Conservation (phyloP, 139 green algal genomes). For the Micractinium conductrix region DNA sequence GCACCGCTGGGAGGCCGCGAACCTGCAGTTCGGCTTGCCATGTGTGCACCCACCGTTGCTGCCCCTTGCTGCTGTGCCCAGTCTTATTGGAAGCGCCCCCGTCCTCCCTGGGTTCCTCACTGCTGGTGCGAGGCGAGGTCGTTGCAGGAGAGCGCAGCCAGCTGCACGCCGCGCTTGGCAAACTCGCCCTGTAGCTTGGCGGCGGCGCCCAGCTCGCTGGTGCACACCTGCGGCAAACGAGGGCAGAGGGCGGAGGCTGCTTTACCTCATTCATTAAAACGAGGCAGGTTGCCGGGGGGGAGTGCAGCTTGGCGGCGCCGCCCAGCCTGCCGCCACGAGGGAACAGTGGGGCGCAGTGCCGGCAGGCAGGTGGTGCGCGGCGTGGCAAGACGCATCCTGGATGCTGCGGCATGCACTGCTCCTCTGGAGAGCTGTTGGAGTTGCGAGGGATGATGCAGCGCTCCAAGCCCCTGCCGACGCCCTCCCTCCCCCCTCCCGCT, state of each 20-base stretch:
- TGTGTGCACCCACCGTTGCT: too few relatives aligned
- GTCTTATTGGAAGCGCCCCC: too few relatives aligned
- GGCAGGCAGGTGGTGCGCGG: neutral
- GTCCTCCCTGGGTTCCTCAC: constrained; percentile 16
- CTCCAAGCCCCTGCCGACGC: too few relatives aligned
- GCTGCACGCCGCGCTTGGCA: constrained; percentile 60
- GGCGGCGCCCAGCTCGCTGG: constrained; percentile 63
- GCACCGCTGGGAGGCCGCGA: too few relatives aligned
- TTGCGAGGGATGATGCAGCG: neutral
- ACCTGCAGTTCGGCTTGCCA: too few relatives aligned
- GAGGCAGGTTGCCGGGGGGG: neutral
- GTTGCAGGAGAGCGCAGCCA: constrained; percentile 71
- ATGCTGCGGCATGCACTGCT: neutral
- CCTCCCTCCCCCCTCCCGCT: too few relatives aligned
- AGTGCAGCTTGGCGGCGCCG: neutral
- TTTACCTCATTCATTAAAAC: too few relatives aligned
- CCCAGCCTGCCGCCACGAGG: neutral
- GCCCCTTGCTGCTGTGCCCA: too few relatives aligned
- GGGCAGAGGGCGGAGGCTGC: too few relatives aligned
- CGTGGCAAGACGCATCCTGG: neutral
- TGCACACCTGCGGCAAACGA: constrained; percentile 46
- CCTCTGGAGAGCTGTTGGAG: neutral
- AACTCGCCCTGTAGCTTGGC: constrained; percentile 58
- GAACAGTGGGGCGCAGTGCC: neutral
- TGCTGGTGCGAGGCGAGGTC: constrained; percentile 64